A percentile compares a stretch with the other conserved stretches of the same genome.
phyloP scores from a whole-genome alignment of 208 protist species.

The Wallacemonas sp. region DNA sequence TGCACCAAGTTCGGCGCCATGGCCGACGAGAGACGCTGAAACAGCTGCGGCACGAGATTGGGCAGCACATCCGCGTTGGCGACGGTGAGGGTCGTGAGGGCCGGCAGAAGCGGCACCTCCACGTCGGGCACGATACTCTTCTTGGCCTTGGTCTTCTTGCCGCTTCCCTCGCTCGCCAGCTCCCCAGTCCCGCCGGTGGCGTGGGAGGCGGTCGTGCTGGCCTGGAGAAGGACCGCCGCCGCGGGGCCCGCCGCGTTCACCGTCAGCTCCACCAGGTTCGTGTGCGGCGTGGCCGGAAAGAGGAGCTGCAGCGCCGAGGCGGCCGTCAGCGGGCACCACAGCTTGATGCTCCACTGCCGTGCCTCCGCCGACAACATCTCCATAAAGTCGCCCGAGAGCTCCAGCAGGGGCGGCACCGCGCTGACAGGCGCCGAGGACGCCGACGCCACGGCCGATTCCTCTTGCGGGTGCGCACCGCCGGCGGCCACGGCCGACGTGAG shows the following conservation, averaged over 20 bases:
- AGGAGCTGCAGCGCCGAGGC: conserved; percentile 42
- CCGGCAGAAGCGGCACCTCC: conserved; percentile 24
- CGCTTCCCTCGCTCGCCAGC: conserved; percentile 6
- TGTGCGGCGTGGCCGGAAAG: conserved; percentile 24
- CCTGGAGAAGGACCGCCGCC: not conserved
- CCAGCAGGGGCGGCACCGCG: conserved; percentile 8
- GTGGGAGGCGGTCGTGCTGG: not conserved
- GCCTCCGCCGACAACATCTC: conserved; percentile 40
- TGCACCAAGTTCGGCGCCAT: conserved; percentile 52
- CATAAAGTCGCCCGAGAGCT: conserved; percentile 57
- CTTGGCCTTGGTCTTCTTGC: conserved; percentile 20
- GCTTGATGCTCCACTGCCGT: conserved; percentile 60
- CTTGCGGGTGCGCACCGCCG: not conserved
- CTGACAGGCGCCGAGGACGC: not conserved
- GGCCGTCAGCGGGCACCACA: conserved; percentile 64
- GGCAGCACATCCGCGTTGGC: conserved; percentile 58
- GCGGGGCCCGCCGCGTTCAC: conserved; percentile 58
- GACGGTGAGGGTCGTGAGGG: conserved; percentile 55
- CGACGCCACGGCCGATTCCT: too few relatives aligned
- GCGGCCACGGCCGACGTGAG: not conserved
- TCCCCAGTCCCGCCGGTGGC: not conserved
- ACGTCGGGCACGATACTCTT: conserved; percentile 24
- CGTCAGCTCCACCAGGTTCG: conserved; percentile 57
- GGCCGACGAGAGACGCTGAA: conserved; percentile 5
- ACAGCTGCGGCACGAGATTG: conserved; percentile 37